Evolutionary conservation across 352 stramenopile genomes (phyloP).

Genomic region (Phytophthora chlamydospora): DNA sequence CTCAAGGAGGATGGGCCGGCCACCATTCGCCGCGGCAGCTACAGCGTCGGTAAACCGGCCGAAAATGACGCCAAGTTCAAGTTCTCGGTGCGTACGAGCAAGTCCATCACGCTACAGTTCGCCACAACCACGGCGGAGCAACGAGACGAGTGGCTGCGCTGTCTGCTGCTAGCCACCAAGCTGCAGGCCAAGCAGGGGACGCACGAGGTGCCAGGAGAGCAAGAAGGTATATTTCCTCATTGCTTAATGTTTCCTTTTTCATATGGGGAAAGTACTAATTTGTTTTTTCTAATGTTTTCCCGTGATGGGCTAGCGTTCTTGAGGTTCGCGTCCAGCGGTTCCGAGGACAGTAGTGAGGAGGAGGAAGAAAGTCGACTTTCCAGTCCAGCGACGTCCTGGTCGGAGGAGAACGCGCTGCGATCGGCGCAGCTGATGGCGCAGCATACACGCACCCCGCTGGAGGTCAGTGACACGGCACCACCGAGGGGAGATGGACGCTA

Average conservation of each 20-base stretch:
- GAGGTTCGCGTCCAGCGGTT: constrained; percentile 58
- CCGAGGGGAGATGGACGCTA: neutral
- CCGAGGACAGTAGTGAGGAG: constrained; percentile 44
- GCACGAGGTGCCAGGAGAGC: constrained; percentile 2
- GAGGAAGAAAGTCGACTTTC: constrained; percentile 35
- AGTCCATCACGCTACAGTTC: constrained; percentile 42
- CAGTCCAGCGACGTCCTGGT: constrained; percentile 23
- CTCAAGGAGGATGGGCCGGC: constrained; percentile 36
- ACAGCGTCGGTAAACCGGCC: constrained; percentile 15
- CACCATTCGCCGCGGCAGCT: constrained; percentile 22
- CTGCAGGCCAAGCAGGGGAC: constrained; percentile 22
- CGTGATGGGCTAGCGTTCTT: constrained; percentile 41
- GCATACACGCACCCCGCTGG: constrained; percentile 19
- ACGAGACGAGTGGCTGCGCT: constrained; percentile 57
- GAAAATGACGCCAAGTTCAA: constrained; percentile 25
- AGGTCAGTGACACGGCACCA: constrained; percentile 35
- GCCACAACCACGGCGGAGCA: constrained; percentile 36
- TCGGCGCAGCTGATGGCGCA: constrained; percentile 35
- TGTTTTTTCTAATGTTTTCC: neutral
- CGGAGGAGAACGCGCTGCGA: constrained; percentile 34
- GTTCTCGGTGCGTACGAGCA: constrained; percentile 46
- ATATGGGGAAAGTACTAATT: neutral
- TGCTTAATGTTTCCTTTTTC: neutral
- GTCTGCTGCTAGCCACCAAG: constrained; percentile 47
- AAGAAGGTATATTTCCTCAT: constrained; percentile 13